A percentile compares a stretch with the other conserved stretches of the same genome.
Conservation (phyloP, 805 yeast species). For the Ogataea corticis region DNA sequence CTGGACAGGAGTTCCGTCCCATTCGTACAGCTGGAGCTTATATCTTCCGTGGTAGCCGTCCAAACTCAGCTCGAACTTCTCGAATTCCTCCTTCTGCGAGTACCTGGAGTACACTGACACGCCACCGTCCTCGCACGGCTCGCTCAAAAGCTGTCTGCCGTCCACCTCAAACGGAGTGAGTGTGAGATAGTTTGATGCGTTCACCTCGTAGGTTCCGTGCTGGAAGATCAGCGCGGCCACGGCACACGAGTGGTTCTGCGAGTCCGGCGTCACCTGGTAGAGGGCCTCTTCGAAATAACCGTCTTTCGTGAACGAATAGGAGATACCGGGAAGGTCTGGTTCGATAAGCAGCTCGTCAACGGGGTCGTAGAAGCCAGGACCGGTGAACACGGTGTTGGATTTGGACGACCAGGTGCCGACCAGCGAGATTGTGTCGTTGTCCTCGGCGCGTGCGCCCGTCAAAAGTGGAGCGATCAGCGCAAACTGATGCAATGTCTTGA, state of each 20-base stretch:
- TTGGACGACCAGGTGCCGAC: slow-evolving; percentile 96
- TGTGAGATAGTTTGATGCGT: slow-evolving; percentile 63
- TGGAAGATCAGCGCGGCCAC: slow-evolving; percentile 80
- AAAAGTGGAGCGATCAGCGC: slow-evolving; percentile 1
- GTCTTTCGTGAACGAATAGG: slow-evolving; percentile 89
- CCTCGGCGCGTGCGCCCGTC: slow-evolving; percentile 3
- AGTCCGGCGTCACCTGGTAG: slow-evolving; percentile 73
- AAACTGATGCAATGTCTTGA: neutral
- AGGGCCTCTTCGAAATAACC: slow-evolving; percentile 90
- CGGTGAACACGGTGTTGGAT: slow-evolving; percentile 92
- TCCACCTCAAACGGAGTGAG: slow-evolving; percentile 80
- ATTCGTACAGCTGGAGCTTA: slow-evolving; percentile 70
- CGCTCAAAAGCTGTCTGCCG: slow-evolving; percentile 87
- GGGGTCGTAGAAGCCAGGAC: slow-evolving; percentile 95
- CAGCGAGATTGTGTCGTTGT: slow-evolving; percentile 27
- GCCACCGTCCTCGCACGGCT: slow-evolving; percentile 75
- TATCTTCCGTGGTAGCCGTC: slow-evolving; percentile 85
- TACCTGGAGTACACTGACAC: slow-evolving; percentile 70
- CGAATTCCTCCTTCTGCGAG: slow-evolving; percentile 61
- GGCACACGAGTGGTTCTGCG: slow-evolving; percentile 79
- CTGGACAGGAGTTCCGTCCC: slow-evolving; percentile 76
- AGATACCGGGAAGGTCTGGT: slow-evolving; percentile 93
- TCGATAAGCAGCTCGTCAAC: slow-evolving; percentile 91
- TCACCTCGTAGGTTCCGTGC: slow-evolving; percentile 77
- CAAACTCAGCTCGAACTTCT: slow-evolving; percentile 56